Evolutionary conservation across 441 rosid genomes (phyloP), one percentile per base, ranked within the genome.

Genomic region (Flueggea neowawraea): DNA sequence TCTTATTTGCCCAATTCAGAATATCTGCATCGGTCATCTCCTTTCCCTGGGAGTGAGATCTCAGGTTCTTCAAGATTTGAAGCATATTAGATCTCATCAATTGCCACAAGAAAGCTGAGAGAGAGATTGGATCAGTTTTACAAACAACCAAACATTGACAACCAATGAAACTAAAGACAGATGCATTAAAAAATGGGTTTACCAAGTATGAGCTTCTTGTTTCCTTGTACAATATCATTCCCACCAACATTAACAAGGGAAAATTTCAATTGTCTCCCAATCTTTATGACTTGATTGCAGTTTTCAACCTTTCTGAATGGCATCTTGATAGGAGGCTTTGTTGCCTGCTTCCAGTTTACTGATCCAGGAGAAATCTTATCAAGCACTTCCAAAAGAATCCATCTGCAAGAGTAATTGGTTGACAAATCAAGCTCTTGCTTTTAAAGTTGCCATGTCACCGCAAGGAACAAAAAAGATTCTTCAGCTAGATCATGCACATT

Each of bases 201-300:
- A 78, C 95, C 92, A 15, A 88, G 73, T 67, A 86, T 82, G 57
- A 88, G 82, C 70, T 88, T 88, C 80, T 88, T 88, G 68, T 88
- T 88, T 74, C 95, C 95, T 79, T 86, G 92, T 62, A 88, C 90
- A 52, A 88, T 70, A 81, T 88, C 95, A 70, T 86, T 86, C 16
- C 92, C 92, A 78, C 90, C 95, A 39, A 86, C 88, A 81, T 88
- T 88, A 70, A 88, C 92, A 63, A 88, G 85, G 65, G 96, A 88
- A 76, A 88, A 86, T 53, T 69, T 74, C 57, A 88, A 61, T 45
- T 82, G 81, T 71, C 81, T 82, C 60, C 92, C 96, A 65, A 82
- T 80, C 73, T 84, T 72, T 63, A 88, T 55, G 41, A 84, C 86
- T 77, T 86, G 88, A 71, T 88, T 88, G 71, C 90, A 88, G 72